Evolutionary conservation across 2,329 filamentous ascomycete species (phyloP), one percentile per base, ranked within the genome.

Genomic region (Aspergillus ruber): DNA sequence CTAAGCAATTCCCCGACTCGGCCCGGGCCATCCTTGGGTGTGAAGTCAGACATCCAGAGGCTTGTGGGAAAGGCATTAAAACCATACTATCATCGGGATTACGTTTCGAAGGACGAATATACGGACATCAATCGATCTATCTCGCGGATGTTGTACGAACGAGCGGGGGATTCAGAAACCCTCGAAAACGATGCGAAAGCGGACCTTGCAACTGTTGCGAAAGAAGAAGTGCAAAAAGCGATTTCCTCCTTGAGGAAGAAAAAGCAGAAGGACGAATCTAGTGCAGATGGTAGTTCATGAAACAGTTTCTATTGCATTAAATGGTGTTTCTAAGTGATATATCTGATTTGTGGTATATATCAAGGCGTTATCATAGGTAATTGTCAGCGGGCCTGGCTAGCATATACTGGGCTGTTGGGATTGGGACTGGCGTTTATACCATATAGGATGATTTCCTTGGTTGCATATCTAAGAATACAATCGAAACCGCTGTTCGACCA

Each of bases 101-200:
- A 85, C 53, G 79, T 97, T 52, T 89, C 84, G 15, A 88, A 90
- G 56, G 88, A 95, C 50, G 86, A 96, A 67, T 98, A 95, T 66
- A 91, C 88, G 2, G 82, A 83, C 48, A 95, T 97, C 69, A 97
- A 97, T 64, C 84, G 90, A 52, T 85, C 86, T 50, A 84, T 97
- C 29, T 96, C 89, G 38, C 85, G 89, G 49, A 87, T 85, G 71
- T 75, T 98, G 49, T 98, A 98, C 69, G 89, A 83, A 27, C 73
- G 74, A 42, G 77, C 82, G 21, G 76, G 76, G 4, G 75, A 75
- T 33, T 75, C 76, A 12, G 70, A 76, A 17, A 69, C 74, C 20
- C 76, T 93, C 25, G 80, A 86, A 59, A 78, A 85, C 18, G 79
- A 82, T 23, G 80, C 81, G 47, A 80, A 83, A 48, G 80, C 79